These are phyloP conservation scores for Diaporthe capsici DNA, from an alignment of 2,329 filamentous ascomycete genomes.

Conservation along the genomic window DNA sequence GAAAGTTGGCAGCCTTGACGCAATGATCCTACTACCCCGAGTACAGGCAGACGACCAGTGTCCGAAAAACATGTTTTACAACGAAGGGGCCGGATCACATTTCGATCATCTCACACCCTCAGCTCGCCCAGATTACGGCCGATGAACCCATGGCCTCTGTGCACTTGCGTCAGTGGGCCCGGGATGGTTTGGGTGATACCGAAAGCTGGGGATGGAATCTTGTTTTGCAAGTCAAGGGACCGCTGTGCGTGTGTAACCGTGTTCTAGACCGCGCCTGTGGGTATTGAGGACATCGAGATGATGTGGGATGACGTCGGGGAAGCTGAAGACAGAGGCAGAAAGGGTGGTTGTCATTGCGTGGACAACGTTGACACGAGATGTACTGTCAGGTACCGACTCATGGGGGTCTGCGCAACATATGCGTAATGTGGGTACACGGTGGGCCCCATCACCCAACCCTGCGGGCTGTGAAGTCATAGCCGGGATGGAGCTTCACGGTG, in stretches of 20 bases:
- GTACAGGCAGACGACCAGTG: constrained; percentile 1
- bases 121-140: background rate
- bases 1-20: constrained; percentile 43
- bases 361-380: constrained; percentile 1
- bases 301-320: constrained; percentile 40
- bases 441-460: constrained; percentile 26
- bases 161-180: constrained; percentile 40
- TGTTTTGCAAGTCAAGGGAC: constrained; percentile 36
- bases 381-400: constrained; percentile 40
- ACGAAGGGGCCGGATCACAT: constrained; percentile 19
- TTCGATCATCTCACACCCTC: constrained; percentile 32
- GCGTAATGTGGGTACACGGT: constrained; percentile 15
- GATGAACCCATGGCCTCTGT: constrained; percentile 15
- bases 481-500: constrained; percentile 29
- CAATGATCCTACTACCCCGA: constrained; percentile 34
- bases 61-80: constrained; percentile 35
- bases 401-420: constrained; percentile 10
- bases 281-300: constrained; percentile 29
- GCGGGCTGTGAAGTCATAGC: constrained; percentile 40
- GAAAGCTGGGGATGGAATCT: constrained; percentile 37
- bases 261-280: constrained; percentile 35
- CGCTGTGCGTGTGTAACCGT: constrained; percentile 12
- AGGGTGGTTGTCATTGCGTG: background rate
- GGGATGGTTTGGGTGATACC: constrained; percentile 2
- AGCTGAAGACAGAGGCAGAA: constrained; percentile 28